phyloP scores from a whole-genome alignment of 2,329 filamentous ascomycete genomes.

The Pleoardoris graminearum region DNA sequence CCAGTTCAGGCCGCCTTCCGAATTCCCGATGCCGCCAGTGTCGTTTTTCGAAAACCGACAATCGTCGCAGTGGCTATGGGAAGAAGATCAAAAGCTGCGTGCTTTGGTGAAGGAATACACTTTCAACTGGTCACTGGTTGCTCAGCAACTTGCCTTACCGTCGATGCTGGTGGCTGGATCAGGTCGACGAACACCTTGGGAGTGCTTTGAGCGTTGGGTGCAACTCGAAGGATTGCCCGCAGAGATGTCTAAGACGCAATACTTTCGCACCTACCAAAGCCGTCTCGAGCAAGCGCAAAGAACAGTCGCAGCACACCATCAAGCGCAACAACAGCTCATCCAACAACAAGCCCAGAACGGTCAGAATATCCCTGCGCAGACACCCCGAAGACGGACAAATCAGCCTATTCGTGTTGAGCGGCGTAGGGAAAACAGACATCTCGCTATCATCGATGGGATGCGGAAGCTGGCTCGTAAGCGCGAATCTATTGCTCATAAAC shows the following conservation, averaged over 20 bases:
- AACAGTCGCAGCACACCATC: constrained; percentile 61
- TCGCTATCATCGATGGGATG: constrained; percentile 92
- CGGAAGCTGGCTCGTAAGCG: constrained; percentile 93
- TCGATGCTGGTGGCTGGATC: constrained; percentile 82
- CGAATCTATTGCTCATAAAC: constrained; percentile 82
- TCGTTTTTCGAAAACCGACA: constrained; percentile 86
- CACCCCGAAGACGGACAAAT: constrained; percentile 69
- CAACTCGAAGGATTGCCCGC: constrained; percentile 85
- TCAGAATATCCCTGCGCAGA: constrained; percentile 53
- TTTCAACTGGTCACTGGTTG: constrained; percentile 97
- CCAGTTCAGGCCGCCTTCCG: constrained; percentile 89
- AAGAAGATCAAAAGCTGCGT: constrained; percentile 89
- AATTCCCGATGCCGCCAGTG: constrained; percentile 86
- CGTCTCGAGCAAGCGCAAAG: constrained; percentile 66
- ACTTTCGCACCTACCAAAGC: constrained; percentile 77
- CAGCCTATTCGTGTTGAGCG: constrained; percentile 82
- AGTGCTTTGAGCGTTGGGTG: constrained; percentile 98
- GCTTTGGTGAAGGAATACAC: constrained; percentile 86
- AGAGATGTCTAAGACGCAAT: constrained; percentile 93
- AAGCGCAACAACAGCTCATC: constrained; percentile 57
- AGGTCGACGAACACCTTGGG: constrained; percentile 92
- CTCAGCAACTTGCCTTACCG: constrained; percentile 72
- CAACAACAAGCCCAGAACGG: constrained; percentile 59
- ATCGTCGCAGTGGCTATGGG: constrained; percentile 87
- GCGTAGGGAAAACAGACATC: constrained; percentile 80